Conservation (phyloP, 2,329 filamentous ascomycete genomes). For the Tolypocladium capitatum region DNA sequence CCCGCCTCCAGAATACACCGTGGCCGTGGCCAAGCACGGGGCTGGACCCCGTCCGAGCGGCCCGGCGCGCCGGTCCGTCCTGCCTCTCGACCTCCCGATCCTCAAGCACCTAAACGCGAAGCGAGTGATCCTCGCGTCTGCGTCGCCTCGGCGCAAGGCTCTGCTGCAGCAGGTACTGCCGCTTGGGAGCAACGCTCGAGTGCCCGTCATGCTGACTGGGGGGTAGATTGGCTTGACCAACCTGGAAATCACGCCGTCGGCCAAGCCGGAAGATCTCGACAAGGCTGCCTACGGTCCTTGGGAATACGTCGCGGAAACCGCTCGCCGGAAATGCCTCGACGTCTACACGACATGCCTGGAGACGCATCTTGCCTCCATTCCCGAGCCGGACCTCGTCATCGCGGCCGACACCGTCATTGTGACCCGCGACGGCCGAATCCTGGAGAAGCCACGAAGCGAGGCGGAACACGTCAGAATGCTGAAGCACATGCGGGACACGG, state of each 20-base stretch:
- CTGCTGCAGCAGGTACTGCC: constrained; percentile 55
- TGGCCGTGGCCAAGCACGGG: constrained; percentile 25
- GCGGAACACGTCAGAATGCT: constrained; percentile 76
- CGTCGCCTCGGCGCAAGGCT: constrained; percentile 71
- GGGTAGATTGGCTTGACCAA: constrained; percentile 62
- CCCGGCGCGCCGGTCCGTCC: constrained; percentile 36
- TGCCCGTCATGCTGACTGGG: constrained; percentile 4
- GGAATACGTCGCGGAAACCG: constrained; percentile 85
- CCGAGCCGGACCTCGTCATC: constrained; percentile 73
- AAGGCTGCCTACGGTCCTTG: constrained; percentile 63
- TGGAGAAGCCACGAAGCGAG: constrained; percentile 83
- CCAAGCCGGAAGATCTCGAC: constrained; percentile 71
- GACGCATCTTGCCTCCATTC: constrained; percentile 27
- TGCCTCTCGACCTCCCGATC: constrained; percentile 67
- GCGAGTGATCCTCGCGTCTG: constrained; percentile 79
- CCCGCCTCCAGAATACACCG: constrained; percentile 32
- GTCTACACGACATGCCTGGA: constrained; percentile 44
- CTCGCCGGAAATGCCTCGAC: constrained; percentile 66
- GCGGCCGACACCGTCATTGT: constrained; percentile 88
- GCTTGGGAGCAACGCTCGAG: neutral
- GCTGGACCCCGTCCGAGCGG: constrained; percentile 11
- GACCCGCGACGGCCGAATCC: constrained; percentile 56
- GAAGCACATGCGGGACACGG: constrained; percentile 63
- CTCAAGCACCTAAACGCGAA: constrained; percentile 63
- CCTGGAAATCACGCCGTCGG: constrained; percentile 74